A percentile compares a stretch with the other conserved stretches of the same genome.
Evolutionary conservation across 306 rosid species (phyloP).

Genomic region (Vigna trinervia): DNA sequence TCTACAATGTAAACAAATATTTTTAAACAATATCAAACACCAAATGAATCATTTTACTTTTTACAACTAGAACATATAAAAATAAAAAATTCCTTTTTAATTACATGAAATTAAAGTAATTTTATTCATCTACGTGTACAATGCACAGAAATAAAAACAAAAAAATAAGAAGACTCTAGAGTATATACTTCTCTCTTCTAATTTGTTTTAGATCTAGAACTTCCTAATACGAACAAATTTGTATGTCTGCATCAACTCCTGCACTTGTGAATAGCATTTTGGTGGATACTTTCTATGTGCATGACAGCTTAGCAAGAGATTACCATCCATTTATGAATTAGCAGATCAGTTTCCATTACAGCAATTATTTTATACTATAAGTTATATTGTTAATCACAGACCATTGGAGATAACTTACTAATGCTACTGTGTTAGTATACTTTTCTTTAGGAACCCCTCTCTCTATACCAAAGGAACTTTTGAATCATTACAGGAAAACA

Average conservation of each 20-base stretch:
- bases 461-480: background rate
- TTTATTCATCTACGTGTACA: background rate
- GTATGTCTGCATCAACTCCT: slow-evolving; percentile 3
- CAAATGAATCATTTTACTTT: background rate
- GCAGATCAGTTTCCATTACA: background rate
- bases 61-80: background rate
- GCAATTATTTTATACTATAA: background rate
- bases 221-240: background rate
- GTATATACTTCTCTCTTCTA: slow-evolving; percentile 18
- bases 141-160: background rate
- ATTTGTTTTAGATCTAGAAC: slow-evolving; percentile 1
- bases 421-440: background rate
- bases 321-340: background rate
- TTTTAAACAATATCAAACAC: background rate
- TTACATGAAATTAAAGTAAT: background rate
- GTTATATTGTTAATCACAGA: slow-evolving; percentile 8
- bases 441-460: slow-evolving; percentile 19
- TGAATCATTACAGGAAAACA: slow-evolving; percentile 21
- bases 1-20: background rate
- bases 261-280: slow-evolving; percentile 1
- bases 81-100: background rate
- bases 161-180: background rate
- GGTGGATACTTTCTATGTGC: background rate
- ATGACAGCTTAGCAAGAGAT: background rate
- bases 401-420: background rate